These are phyloP conservation scores for Trichosporon asahii DNA, from an alignment of 1,284 basidiomycete species.

Conservation along the genomic window DNA sequence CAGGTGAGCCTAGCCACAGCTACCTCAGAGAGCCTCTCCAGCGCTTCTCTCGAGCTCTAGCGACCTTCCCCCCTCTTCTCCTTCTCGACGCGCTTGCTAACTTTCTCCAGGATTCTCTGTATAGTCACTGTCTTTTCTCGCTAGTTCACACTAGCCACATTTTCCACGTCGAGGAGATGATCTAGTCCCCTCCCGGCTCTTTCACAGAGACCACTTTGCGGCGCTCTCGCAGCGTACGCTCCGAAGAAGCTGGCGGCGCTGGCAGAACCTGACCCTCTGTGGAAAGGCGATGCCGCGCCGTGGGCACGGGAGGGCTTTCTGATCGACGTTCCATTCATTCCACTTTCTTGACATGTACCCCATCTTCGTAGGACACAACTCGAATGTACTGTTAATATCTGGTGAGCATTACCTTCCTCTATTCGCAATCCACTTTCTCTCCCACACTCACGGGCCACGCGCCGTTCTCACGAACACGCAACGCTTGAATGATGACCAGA, in stretches of 20 bases:
- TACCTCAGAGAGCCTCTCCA: neutral
- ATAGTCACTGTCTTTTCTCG: slow-evolving; percentile 49
- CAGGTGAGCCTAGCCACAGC: slow-evolving; percentile 8
- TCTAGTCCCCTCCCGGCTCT: slow-evolving; percentile 49
- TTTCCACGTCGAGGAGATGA: slow-evolving; percentile 53
- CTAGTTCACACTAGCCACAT: slow-evolving; percentile 53
- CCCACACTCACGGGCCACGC: neutral
- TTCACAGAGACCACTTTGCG: slow-evolving; percentile 46
- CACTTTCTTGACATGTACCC: slow-evolving; percentile 11
- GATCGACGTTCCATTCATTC: slow-evolving; percentile 40
- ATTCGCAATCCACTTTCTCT: neutral
- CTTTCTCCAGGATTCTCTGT: slow-evolving; percentile 47
- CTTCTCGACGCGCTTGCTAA: slow-evolving; percentile 8
- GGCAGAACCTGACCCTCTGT: slow-evolving; percentile 28
- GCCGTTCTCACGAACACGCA: neutral
- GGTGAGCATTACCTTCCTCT: slow-evolving; percentile 41
- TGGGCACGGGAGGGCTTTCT: slow-evolving; percentile 50
- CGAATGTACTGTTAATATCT: slow-evolving; percentile 11
- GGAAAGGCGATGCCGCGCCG: slow-evolving; percentile 31
- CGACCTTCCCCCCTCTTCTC: neutral
- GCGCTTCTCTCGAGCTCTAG: neutral
- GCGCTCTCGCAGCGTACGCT: slow-evolving; percentile 23
- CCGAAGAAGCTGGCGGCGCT: slow-evolving; percentile 50
- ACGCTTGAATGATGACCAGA: slow-evolving; percentile 44
- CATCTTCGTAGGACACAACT: neutral